Conservation (phyloP, 352 stramenopile species). For the Phytopythium oedochilum region DNA sequence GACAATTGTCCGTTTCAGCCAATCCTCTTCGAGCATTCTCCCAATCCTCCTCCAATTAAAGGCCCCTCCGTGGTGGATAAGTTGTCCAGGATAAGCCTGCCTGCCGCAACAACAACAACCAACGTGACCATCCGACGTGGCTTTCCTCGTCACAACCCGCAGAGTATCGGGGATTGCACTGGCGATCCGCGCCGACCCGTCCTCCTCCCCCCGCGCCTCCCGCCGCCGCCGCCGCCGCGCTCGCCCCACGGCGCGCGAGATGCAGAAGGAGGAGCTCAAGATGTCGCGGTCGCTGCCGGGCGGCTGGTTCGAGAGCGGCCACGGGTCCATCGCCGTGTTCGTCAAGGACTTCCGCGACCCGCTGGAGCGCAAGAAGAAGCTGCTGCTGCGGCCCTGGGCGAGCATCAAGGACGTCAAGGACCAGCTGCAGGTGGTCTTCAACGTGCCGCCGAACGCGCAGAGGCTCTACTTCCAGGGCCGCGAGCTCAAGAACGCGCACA, state of each 20-base stretch:
- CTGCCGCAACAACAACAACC: neutral
- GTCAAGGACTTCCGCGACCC: conserved; percentile 82
- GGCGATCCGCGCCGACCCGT: neutral
- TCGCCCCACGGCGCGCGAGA: neutral
- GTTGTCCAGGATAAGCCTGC: too few relatives aligned
- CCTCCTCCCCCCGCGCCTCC: neutral
- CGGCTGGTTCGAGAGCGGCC: conserved; percentile 72
- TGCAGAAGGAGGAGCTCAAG: conserved; percentile 38
- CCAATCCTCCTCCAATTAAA: neutral
- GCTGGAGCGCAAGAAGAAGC: conserved; percentile 79
- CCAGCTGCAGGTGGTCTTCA: conserved; percentile 80
- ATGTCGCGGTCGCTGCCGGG: conserved; percentile 71
- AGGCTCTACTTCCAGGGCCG: conserved; percentile 80
- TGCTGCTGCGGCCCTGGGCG: conserved; percentile 71
- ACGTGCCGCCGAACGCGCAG: conserved; percentile 70
- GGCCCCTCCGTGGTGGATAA: neutral
- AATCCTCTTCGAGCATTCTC: neutral
- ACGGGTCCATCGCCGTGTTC: conserved; percentile 61
- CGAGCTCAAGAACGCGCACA: conserved; percentile 82
- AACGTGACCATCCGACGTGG: neutral
- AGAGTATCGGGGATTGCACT: neutral
- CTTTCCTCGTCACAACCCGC: too few relatives aligned
- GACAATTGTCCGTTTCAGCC: neutral
- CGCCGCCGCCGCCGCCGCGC: neutral
- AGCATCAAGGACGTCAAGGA: conserved; percentile 86